Base-by-base conservation (phyloP, 2,329 filamentous ascomycete species). In the Monilinia laxa region DNA sequence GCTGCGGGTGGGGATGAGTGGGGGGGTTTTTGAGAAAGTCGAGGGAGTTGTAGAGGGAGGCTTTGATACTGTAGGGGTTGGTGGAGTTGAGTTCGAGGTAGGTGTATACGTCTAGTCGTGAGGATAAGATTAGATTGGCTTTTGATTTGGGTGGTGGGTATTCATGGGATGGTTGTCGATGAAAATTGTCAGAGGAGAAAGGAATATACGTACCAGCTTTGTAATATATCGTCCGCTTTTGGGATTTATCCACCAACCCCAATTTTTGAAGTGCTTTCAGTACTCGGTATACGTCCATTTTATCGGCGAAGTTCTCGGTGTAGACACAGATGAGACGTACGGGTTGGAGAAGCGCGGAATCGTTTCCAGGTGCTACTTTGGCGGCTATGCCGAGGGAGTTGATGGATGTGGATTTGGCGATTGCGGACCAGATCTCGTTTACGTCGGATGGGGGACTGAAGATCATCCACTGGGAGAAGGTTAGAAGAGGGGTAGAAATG, bases 381-480 rank as follows among this genome's bases (percentile, higher is more conserved):
- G 91, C 90, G 1, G 80, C 83, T 51, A 87, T 84, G 0, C 92
- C 92, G 2, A 96, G 83, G 70, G 90, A 83, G 68, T 89, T 88
- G 40, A 85, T 83, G 16, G 85, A 84, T 0, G 90, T 90, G 2
- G 86, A 90, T 62, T 82, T 82, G 5, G 87, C 90, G 12, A 96
- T 81, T 11, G 81, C 79, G 7, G 79, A 81, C 93, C 92, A 94
- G 7, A 85, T 78, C 3, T 81, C 80, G 70, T 90, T 82, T 20
- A 92, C 83, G 40, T 85, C 79, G 10, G 78, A 74, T 0, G 79
- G 75, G 0, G 78, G 73, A 16, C 84, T 85, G 71, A 92, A 93
- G 1, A 94, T 75, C 87, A 93, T 90, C 91, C 91, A 93, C 86
- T 90, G 47, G 20, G 16, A 12, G 12, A 90, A 93, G 85, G 89